These are phyloP conservation scores for Phlyctochytrium arcticum DNA, from an alignment of 192 early-diverging fungal genomes.

Conservation along the genomic window DNA sequence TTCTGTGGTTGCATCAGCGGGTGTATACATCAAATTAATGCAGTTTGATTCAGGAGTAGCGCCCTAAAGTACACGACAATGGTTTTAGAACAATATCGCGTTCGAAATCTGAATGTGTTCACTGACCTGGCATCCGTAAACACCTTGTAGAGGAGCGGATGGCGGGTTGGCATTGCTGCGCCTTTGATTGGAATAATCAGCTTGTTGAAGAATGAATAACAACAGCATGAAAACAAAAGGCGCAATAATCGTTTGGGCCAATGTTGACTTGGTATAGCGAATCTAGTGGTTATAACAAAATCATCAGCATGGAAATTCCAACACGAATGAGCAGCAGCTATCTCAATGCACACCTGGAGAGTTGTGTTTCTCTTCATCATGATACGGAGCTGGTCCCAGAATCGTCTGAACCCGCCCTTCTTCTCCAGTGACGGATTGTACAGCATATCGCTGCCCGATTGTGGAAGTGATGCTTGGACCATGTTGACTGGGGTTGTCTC, in stretches of 20 bases:
- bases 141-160: conserved; percentile 42
- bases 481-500: no score
- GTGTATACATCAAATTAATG: conserved; percentile 62
- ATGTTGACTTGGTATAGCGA: conserved; percentile 57
- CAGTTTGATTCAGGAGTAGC: conserved; percentile 37
- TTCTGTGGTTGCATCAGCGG: conserved; percentile 18
- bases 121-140: conserved; percentile 18
- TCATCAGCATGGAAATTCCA: neutral
- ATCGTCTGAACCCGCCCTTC: neutral
- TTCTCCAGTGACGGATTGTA: neutral
- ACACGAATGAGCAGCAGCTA: conserved; percentile 3
- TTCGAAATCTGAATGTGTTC: no score
- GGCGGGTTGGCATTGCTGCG: conserved; percentile 31
- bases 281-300: conserved; percentile 21
- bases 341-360: conserved; percentile 49
- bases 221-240: conserved; percentile 67
- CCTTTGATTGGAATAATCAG: conserved; percentile 40
- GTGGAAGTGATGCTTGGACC: no score
- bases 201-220: conserved; percentile 55
- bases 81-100: no score
- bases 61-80: conserved; percentile 35
- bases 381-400: conserved; percentile 48
- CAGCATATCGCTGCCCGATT: no score
- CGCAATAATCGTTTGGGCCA: conserved; percentile 59
- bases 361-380: conserved; percentile 67